A percentile compares a stretch with the other conserved stretches of the same genome.
Conservation (phyloP, 2,329 filamentous ascomycete species). For the Lachnellula hyalina region DNA sequence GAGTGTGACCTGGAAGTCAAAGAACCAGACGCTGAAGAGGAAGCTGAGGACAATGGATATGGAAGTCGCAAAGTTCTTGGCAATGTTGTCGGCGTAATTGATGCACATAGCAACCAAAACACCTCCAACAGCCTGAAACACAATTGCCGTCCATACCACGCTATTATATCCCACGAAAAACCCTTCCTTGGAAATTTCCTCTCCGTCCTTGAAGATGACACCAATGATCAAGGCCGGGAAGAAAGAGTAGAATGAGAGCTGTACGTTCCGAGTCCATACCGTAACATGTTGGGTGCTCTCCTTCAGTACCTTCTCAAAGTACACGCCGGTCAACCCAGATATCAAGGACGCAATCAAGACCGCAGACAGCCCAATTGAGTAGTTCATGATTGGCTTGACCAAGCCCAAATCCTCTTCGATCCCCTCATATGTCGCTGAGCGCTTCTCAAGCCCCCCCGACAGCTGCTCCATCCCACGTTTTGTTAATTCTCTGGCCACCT, state of each 20-base stretch:
- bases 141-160: constrained; percentile 81
- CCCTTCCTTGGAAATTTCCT: constrained; percentile 73
- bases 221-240: constrained; percentile 85
- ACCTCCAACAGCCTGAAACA: constrained; percentile 77
- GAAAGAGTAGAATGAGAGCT: constrained; percentile 89
- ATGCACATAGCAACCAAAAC: constrained; percentile 78
- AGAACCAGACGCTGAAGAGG: constrained; percentile 78
- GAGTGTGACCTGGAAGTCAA: constrained; percentile 68
- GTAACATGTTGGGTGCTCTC: constrained; percentile 71
- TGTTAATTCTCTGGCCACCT: constrained; percentile 47
- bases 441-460: constrained; percentile 47
- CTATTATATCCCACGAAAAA: constrained; percentile 95
- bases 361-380: constrained; percentile 70
- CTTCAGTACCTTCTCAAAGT: constrained; percentile 88
- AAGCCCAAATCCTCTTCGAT: constrained; percentile 62
- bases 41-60: constrained; percentile 88
- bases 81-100: constrained; percentile 81
- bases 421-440: constrained; percentile 86
- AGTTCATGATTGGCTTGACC: constrained; percentile 58
- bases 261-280: constrained; percentile 91
- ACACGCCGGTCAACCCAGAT: constrained; percentile 80
- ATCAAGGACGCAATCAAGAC: constrained; percentile 73
- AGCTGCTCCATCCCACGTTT: constrained; percentile 40
- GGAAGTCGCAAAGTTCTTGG: constrained; percentile 89
- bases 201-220: constrained; percentile 80